Percentiles rank a stretch among this genome's conserved stretches.
Evolutionary conservation across 1,139 yeast genomes (phyloP).

Genomic region (Yamadazyma dushanensis): DNA sequence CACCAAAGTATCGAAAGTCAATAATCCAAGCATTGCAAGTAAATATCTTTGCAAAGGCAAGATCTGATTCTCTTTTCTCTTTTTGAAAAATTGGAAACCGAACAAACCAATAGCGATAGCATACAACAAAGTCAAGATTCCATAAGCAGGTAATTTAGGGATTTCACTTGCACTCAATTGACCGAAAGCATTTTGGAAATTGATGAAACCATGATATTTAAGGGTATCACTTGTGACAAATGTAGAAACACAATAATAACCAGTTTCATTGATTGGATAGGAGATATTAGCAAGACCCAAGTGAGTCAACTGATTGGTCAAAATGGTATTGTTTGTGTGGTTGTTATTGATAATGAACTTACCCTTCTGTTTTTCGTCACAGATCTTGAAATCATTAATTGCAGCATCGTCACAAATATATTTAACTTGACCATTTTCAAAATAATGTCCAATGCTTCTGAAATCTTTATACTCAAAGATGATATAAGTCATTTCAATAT

Average conservation of each 20-base stretch:
- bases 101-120: slow-evolving; percentile 79
- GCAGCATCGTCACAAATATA: slow-evolving; percentile 79
- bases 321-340: slow-evolving; percentile 52
- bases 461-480: slow-evolving; percentile 85
- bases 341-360: slow-evolving; percentile 55
- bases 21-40: slow-evolving; percentile 78
- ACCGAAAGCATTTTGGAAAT: slow-evolving; percentile 91
- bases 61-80: slow-evolving; percentile 73
- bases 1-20: slow-evolving; percentile 81
- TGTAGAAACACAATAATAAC: slow-evolving; percentile 89
- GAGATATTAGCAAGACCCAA: slow-evolving; percentile 61
- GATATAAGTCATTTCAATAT: slow-evolving; percentile 59
- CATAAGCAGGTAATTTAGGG: slow-evolving; percentile 88
- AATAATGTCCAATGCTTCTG: slow-evolving; percentile 58
- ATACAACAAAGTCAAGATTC: slow-evolving; percentile 79
- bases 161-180: slow-evolving; percentile 85
- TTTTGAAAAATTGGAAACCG: slow-evolving; percentile 82
- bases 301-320: slow-evolving; percentile 54
- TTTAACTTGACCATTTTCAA: slow-evolving; percentile 35
- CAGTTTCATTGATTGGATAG: slow-evolving; percentile 71
- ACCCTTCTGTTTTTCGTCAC: slow-evolving; percentile 57
- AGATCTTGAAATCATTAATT: slow-evolving; percentile 50
- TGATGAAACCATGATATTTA: slow-evolving; percentile 62
- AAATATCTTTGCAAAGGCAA: slow-evolving; percentile 89
- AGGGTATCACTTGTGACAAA: slow-evolving; percentile 41